A percentile compares a stretch with the other conserved stretches of the same genome.
phyloP scores from a whole-genome alignment of 2,329 filamentous ascomycete species.

The Claviceps quebecensis region DNA sequence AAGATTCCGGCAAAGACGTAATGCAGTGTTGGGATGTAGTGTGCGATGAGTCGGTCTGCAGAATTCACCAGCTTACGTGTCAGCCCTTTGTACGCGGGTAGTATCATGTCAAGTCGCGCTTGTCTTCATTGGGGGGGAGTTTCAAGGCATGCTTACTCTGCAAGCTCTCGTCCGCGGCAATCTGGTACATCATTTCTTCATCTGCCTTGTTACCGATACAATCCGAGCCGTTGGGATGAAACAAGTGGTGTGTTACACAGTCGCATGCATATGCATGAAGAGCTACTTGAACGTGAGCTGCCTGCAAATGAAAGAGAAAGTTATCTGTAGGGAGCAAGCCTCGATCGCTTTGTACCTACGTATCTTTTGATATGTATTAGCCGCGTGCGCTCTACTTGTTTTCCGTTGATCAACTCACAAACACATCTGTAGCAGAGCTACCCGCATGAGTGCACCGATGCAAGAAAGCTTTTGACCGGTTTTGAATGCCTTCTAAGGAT shows the following conservation, averaged over 20 bases:
- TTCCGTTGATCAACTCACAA: conserved; percentile 29
- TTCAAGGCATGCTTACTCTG: conserved; percentile 43
- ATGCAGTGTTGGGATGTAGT: conserved; percentile 41
- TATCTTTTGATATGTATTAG: conserved; percentile 1
- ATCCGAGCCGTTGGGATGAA: conserved; percentile 49
- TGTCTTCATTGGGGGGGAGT: neutral
- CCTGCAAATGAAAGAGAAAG: neutral
- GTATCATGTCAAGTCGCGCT: neutral
- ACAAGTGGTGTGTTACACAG: conserved; percentile 55
- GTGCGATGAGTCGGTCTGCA: conserved; percentile 42
- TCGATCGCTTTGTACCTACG: neutral
- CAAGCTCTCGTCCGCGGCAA: conserved; percentile 53
- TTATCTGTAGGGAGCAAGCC: neutral
- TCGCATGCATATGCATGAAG: conserved; percentile 58
- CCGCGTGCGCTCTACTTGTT: neutral
- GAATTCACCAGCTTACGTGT: neutral
- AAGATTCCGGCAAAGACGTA: conserved; percentile 31
- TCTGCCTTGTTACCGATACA: conserved; percentile 42
- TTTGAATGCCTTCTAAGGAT: conserved; percentile 42
- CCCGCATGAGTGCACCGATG: conserved; percentile 32
- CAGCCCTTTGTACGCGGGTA: neutral
- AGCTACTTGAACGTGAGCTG: conserved; percentile 9
- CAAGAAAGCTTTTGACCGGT: conserved; percentile 41
- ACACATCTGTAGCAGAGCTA: conserved; percentile 32
- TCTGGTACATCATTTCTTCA: conserved; percentile 52